A percentile compares a stretch with the other conserved stretches of the same genome.
phyloP scores from a whole-genome alignment of 2,329 filamentous ascomycete species.

The Rutstroemia sp. region DNA sequence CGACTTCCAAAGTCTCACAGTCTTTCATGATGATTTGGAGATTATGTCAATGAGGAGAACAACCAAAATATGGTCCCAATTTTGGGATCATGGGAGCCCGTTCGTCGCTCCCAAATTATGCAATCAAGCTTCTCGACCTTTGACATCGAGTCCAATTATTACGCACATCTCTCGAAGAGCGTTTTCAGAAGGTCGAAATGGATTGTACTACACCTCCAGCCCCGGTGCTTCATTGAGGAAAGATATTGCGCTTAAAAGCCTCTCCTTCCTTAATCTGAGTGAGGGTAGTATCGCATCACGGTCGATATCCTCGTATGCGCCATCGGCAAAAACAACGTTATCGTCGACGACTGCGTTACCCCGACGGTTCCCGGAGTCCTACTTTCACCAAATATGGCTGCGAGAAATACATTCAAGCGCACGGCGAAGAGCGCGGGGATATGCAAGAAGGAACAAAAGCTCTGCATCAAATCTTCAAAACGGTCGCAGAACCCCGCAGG shows the following conservation, averaged over 20 bases:
- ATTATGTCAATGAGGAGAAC: slow-evolving; percentile 40
- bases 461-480: slow-evolving; percentile 24
- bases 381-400: slow-evolving; percentile 22
- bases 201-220: slow-evolving; percentile 29
- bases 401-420: slow-evolving; percentile 26
- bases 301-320: slow-evolving; percentile 17
- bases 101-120: slow-evolving; percentile 16
- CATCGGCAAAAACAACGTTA: slow-evolving; percentile 20
- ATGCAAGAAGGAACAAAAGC: slow-evolving; percentile 27
- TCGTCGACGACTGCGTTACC: slow-evolving; percentile 14
- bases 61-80: slow-evolving; percentile 38
- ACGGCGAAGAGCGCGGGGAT: slow-evolving; percentile 20
- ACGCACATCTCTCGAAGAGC: slow-evolving; percentile 12
- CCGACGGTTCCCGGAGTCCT: slow-evolving; percentile 11
- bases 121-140: slow-evolving; percentile 10
- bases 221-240: slow-evolving; percentile 35
- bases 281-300: slow-evolving; percentile 33
- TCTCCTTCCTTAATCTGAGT: slow-evolving; percentile 41
- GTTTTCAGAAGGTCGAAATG: slow-evolving; percentile 17
- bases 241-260: slow-evolving; percentile 47
- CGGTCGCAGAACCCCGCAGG: slow-evolving; percentile 15
- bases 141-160: slow-evolving; percentile 10
- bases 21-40: slow-evolving; percentile 36
- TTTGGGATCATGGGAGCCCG: slow-evolving; percentile 29
- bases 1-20: slow-evolving; percentile 24